Evolutionary conservation across 805 yeast genomes (phyloP).

Genomic region (Cyberlindnera meyerae): DNA sequence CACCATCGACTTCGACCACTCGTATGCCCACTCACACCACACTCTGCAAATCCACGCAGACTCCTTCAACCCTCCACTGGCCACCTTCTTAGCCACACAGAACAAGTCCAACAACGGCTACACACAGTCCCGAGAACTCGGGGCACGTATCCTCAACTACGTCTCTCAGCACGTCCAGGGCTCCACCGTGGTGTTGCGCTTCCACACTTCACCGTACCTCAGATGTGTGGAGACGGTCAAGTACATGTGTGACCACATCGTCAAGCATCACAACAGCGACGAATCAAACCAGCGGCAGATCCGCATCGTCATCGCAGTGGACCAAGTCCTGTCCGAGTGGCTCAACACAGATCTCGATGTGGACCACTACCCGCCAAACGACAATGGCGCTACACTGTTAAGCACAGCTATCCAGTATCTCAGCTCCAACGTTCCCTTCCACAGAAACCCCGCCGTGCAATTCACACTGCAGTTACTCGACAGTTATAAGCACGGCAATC

Average conservation of each 20-base stretch:
- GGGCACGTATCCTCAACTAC: slow-evolving; percentile 20
- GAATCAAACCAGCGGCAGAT: slow-evolving; percentile 4
- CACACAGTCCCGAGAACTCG: slow-evolving; percentile 24
- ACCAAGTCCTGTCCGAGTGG: slow-evolving; percentile 41
- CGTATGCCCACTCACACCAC: slow-evolving; percentile 1
- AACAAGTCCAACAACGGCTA: slow-evolving; percentile 27
- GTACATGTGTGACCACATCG: slow-evolving; percentile 20
- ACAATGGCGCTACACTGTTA: slow-evolving; percentile 38
- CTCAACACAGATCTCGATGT: slow-evolving; percentile 36
- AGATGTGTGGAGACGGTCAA: slow-evolving; percentile 39
- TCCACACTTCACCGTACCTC: slow-evolving; percentile 41
- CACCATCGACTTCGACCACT: slow-evolving; percentile 19
- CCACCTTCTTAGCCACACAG: slow-evolving; percentile 23
- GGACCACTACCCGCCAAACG: slow-evolving; percentile 39
- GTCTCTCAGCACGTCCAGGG: slow-evolving; percentile 16
- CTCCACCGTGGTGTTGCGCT: slow-evolving; percentile 13
- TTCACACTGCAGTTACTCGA: slow-evolving; percentile 31
- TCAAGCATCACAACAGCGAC: slow-evolving; percentile 16
- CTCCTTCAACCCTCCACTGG: slow-evolving; percentile 24
- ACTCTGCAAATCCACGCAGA: slow-evolving; percentile 8
- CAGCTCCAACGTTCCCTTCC: slow-evolving; percentile 23
- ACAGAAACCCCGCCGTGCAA: slow-evolving; percentile 18
- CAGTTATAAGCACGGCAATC: slow-evolving; percentile 33
- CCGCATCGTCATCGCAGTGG: slow-evolving; percentile 30
- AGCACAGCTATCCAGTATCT: slow-evolving; percentile 36